Evolutionary conservation across 441 rosid species (phyloP).

Genomic region (Dalechampia spathulata): DNA sequence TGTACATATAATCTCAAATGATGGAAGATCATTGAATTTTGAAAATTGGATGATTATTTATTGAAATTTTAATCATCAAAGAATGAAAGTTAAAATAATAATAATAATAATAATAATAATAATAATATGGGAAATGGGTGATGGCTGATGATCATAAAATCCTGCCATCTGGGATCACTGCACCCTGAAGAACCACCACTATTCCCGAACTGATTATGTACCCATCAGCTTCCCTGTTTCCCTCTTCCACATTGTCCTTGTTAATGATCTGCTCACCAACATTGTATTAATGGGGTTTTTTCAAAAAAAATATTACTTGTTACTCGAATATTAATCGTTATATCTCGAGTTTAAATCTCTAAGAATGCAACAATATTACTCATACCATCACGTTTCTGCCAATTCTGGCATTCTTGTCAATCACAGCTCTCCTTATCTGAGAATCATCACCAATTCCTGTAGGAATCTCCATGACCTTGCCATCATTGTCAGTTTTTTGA

Average conservation of each 20-base stretch:
- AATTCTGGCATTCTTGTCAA: constrained; percentile 75
- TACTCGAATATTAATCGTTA: too few relatives aligned
- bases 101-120: too few relatives aligned
- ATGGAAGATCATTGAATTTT: too few relatives aligned
- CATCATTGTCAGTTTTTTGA: constrained; percentile 18
- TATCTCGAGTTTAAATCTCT: too few relatives aligned
- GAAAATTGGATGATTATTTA: too few relatives aligned
- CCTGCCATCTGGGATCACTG: constrained; percentile 47
- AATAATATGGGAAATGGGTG: too few relatives aligned
- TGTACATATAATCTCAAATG: too few relatives aligned
- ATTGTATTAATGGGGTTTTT: neutral
- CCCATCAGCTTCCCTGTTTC: constrained; percentile 51
- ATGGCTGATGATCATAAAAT: too few relatives aligned
- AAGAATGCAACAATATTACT: too few relatives aligned
- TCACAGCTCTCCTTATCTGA: constrained; percentile 47
- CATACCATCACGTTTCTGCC: constrained; percentile 69
- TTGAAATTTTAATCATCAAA: too few relatives aligned
- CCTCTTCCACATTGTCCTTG: constrained; percentile 56
- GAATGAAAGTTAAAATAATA: too few relatives aligned
- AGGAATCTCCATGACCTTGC: constrained; percentile 26
- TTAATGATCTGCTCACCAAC: constrained; percentile 48
- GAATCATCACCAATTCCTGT: constrained; percentile 63
- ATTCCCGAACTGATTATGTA: constrained; percentile 62
- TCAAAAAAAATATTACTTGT: neutral
- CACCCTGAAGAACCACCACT: constrained; percentile 48